These are phyloP conservation scores for Naegleria fowleri DNA, from an alignment of 208 protist genomes.

Conservation along the genomic window DNA sequence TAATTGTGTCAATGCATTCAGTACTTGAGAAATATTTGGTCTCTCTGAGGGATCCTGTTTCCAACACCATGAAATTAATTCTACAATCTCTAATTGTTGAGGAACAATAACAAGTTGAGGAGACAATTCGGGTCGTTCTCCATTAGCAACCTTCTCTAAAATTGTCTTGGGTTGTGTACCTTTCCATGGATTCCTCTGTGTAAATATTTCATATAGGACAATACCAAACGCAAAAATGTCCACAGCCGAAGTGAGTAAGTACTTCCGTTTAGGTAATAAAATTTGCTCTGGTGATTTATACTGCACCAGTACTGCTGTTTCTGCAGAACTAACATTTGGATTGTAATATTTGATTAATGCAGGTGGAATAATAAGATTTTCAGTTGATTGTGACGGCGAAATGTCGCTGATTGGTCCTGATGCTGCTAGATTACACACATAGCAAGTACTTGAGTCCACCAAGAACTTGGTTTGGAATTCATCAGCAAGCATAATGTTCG, in stretches of 20 bases:
- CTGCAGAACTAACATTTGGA: background rate
- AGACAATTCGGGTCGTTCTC: background rate
- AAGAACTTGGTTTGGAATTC: background rate
- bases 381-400: background rate
- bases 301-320: background rate
- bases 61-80: background rate
- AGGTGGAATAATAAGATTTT: background rate
- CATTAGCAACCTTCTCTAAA: background rate
- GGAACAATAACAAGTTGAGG: background rate
- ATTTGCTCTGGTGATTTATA: background rate
- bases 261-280: background rate
- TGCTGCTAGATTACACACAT: background rate
- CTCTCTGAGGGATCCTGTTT: background rate
- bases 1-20: background rate
- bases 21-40: background rate
- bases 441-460: background rate
- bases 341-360: background rate
- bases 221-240: slow-evolving; percentile 16
- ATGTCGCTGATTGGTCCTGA: background rate
- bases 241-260: background rate
- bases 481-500: background rate
- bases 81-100: background rate
- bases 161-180: background rate
- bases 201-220: background rate
- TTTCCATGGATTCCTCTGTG: slow-evolving; percentile 10